Evolutionary conservation across 495 filamentous ascomycete species (phyloP), one percentile per base, ranked within the genome.

Genomic region (Patellaria atrata): DNA sequence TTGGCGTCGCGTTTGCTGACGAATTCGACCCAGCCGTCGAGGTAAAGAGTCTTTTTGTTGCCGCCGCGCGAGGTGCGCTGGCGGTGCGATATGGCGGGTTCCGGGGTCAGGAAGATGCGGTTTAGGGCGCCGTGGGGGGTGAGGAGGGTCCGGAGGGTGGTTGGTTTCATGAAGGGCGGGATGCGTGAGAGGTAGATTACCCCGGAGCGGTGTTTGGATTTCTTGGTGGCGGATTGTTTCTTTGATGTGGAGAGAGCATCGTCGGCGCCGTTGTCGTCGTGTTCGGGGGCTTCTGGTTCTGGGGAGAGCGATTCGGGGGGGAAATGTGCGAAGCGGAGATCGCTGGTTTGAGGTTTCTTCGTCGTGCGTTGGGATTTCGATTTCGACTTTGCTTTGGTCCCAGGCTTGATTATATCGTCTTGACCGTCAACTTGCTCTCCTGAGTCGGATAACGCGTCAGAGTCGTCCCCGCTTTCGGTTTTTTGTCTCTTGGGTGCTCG

Each of bases 21-120:
- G 47, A 92, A 94, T 49, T 97, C 89, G 12, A 96, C 73, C 89
- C 89, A 97, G 1, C 89, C 89, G 51, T 96, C 91, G 4, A 73
- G 75, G 56, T 79, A 97, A 11, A 65, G 71, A 38, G 79, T 73
- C 51, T 92, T 86, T 56, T 87, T 89, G 56, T 93, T 94, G 16
- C 80, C 78, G n/a, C 80, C 78, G 24, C 61, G 65, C 17, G 65
- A 62, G 5, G 80, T 55, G 10, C 80, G 72, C 19, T 55, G 57
- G 31, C 61, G 57, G 32, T 77, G 74, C 7, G 67, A 60, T 16
- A 68, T 50, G 0, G 71, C 67, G 45, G 85, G 72, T 51, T 85
- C 80, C 4, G 87, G 89, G 0, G 83, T 68, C 0, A 96, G 70
- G 58, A 93, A 97, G 11, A 94, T 74, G 35, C 82, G 77, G 38